Evolutionary conservation across 2,329 filamentous ascomycete species (phyloP).

Genomic region (Botrytis hyacinthi): DNA sequence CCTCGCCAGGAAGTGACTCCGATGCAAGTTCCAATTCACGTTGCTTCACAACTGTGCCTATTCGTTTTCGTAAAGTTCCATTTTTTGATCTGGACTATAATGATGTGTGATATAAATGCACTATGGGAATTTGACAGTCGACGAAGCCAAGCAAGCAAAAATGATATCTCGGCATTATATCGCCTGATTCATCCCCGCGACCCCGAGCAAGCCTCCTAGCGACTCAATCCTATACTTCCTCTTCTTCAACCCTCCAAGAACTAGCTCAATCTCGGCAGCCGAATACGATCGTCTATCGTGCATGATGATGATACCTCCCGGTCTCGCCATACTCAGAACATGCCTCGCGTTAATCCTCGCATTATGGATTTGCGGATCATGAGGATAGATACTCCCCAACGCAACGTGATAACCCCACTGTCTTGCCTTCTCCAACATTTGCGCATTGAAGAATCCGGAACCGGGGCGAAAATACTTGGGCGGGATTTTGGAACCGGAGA

Average conservation of each 20-base stretch:
- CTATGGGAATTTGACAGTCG: neutral
- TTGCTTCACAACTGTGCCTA: neutral
- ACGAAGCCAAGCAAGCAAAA: neutral
- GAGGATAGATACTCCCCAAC: constrained; percentile 83
- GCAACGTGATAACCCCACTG: constrained; percentile 68
- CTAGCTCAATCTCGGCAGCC: constrained; percentile 68
- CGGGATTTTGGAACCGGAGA: constrained; percentile 29
- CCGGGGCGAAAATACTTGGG: constrained; percentile 75
- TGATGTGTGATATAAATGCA: neutral
- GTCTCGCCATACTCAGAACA: constrained; percentile 73
- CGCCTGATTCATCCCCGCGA: constrained; percentile 18
- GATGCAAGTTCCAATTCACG: neutral
- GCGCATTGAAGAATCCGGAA: constrained; percentile 74
- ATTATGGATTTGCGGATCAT: constrained; percentile 80
- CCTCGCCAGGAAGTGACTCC: neutral
- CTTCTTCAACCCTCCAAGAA: constrained; percentile 68
- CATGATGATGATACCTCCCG: constrained; percentile 79
- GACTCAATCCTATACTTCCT: constrained; percentile 71
- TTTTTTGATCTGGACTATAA: neutral
- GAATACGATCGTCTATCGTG: constrained; percentile 87
- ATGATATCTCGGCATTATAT: neutral
- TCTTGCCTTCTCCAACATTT: constrained; percentile 62
- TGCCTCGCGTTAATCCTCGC: constrained; percentile 71
- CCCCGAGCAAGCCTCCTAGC: constrained; percentile 61
- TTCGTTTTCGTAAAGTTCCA: neutral